Conservation (phyloP, 208 protist genomes). For the Novymonas esmeraldas region DNA sequence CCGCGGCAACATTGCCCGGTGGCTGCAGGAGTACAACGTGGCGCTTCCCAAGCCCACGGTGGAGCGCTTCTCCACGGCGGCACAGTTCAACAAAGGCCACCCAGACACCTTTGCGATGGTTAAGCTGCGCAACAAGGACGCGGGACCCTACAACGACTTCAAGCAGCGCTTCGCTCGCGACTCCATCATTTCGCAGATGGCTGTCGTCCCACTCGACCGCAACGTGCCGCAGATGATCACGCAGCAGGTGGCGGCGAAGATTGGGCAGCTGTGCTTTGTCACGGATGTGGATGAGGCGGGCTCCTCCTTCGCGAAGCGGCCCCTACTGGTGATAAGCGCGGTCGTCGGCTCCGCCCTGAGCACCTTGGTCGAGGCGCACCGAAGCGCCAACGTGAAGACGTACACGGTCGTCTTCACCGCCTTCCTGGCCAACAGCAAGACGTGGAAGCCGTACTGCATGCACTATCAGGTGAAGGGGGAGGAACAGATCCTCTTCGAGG, state of each 20-base stretch:
- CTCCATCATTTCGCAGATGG: slow-evolving; percentile 52
- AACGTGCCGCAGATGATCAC: slow-evolving; percentile 52
- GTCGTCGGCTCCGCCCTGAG: slow-evolving; percentile 34
- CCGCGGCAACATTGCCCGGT: slow-evolving; percentile 1
- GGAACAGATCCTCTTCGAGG: slow-evolving; percentile 27
- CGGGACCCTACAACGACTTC: slow-evolving; percentile 33
- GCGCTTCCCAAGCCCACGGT: slow-evolving; percentile 20
- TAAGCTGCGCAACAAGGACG: slow-evolving; percentile 28
- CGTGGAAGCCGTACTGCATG: slow-evolving; percentile 56
- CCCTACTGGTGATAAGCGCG: slow-evolving; percentile 48
- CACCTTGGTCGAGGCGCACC: slow-evolving; percentile 16
- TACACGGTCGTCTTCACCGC: slow-evolving; percentile 55
- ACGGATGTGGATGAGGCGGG: slow-evolving; percentile 32
- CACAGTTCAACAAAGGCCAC: slow-evolving; percentile 10
- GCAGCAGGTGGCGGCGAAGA: slow-evolving; percentile 63
- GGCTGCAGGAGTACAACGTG: slow-evolving; percentile 43
- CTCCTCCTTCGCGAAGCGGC: slow-evolving; percentile 10
- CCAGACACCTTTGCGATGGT: slow-evolving; percentile 30
- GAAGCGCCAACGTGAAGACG: slow-evolving; percentile 14
- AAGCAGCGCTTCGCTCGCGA: slow-evolving; percentile 34
- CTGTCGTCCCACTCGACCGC: slow-evolving; percentile 28
- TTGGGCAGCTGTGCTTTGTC: slow-evolving; percentile 50
- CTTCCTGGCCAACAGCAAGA: slow-evolving; percentile 41
- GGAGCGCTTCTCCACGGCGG: slow-evolving; percentile 11
- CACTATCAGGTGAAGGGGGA: slow-evolving; percentile 53